Evolutionary conservation across 148 eudicot species (phyloP), one percentile per base, ranked within the genome.

Genomic region (Nyssa sinensis): DNA sequence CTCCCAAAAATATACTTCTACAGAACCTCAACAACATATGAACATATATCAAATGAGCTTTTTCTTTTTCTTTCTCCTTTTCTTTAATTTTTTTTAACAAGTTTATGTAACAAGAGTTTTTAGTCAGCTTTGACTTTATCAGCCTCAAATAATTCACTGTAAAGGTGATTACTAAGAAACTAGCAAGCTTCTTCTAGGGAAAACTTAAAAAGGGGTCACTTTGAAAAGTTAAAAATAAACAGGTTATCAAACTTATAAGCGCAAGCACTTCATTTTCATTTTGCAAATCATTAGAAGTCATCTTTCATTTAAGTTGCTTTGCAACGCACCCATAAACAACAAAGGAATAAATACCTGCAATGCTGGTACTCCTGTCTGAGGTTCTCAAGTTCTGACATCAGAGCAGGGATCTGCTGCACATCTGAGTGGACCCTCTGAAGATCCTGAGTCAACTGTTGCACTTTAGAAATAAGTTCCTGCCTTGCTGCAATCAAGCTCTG

Each of bases 311-410:
- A 41, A 9, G 10, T 41, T 19, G 55, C 78, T 49, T 71, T 25
- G 4, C n/a, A 8, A n/a, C 23, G 34, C 21, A 17, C 31, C 17
- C 28, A 19, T 19, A 66, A 73, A 30, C 31, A 61, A 74, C 49
- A 6, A 65, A 14, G 57, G 59, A 49, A 71, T n/a, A 77, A 33
- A 27, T 82, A 95, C 99, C 94, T 89, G 94, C 91, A 92, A 75
- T 90, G 93, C 60, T 92, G 97, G 82, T 86, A 90, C 84, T 95
- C 99, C 78, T 89, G 96, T 65, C 91, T 89, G 55, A 92, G 89
- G 74, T 81, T 77, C 74, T 92, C 91, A 30, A 90, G 93, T 76
- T 95, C 94, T 51, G 93, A 77, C 87, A 95, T 70, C 63, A 95
- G 65, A 58, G 83, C 69, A 71, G 99, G 99, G 74, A 95, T 78